These are phyloP conservation scores for Pinus tabuliformis DNA, from an alignment of 75 land plant species.

Conservation along the genomic window DNA sequence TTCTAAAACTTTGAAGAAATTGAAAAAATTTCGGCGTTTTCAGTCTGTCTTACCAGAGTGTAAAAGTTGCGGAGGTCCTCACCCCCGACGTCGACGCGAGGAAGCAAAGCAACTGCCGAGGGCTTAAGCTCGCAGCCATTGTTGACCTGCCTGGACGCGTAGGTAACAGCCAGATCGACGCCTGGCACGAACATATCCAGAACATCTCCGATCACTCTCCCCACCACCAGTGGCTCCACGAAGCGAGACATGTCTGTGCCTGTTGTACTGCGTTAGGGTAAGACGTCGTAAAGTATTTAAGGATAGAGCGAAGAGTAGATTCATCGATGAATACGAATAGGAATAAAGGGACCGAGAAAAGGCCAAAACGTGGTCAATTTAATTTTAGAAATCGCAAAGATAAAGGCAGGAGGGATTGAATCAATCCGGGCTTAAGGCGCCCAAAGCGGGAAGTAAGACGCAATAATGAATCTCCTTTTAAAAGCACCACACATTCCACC, in stretches of 20 bases:
- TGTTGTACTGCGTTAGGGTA: too few relatives aligned
- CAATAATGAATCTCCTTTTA: too few relatives aligned
- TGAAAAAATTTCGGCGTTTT: not conserved
- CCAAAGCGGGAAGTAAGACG: too few relatives aligned
- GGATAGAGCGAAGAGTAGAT: too few relatives aligned
- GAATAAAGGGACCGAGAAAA: too few relatives aligned
- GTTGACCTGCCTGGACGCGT: slow-evolving; percentile 40
- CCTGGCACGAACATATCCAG: slow-evolving; percentile 43
- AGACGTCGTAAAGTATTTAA: too few relatives aligned
- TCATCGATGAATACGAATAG: too few relatives aligned
- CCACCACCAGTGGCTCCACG: slow-evolving; percentile 46
- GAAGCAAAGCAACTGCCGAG: slow-evolving; percentile 20
- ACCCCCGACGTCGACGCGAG: slow-evolving; percentile 31
- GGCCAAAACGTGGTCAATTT: too few relatives aligned
- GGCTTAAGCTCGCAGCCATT: slow-evolving; percentile 57
- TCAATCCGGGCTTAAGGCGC: too few relatives aligned
- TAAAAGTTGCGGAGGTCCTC: slow-evolving; percentile 25
- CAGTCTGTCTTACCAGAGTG: slow-evolving; percentile 27
- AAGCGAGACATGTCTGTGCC: slow-evolving; percentile 14
- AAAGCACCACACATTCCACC: too few relatives aligned
- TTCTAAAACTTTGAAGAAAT: not conserved
- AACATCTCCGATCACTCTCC: slow-evolving; percentile 63
- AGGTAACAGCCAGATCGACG: slow-evolving; percentile 24
- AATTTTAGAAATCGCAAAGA: too few relatives aligned
- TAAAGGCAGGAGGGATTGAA: too few relatives aligned